Percentiles rank a stretch among this genome's conserved stretches.
These are phyloP conservation scores for Paraconiothyrium sp. DNA, from an alignment of 2,329 filamentous ascomycete genomes.

Conservation along the genomic window DNA sequence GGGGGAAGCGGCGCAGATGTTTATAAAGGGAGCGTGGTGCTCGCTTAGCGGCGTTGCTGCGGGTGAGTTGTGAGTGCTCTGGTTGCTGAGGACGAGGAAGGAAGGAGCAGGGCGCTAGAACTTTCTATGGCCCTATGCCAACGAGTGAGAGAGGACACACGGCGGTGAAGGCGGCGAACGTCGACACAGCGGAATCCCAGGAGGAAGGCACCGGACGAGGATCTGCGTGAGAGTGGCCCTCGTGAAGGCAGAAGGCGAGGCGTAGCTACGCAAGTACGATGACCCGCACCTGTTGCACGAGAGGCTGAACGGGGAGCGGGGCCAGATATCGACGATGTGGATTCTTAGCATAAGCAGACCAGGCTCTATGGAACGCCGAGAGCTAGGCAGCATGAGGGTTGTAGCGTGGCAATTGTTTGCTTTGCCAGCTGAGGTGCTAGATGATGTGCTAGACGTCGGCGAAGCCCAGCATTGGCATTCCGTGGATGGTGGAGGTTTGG, in stretches of 20 bases:
- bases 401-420: neutral
- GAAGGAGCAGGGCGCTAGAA: conserved; percentile 10
- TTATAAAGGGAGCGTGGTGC: conserved; percentile 5
- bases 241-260: neutral
- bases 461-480: neutral
- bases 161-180: neutral
- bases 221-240: neutral
- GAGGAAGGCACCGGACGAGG: neutral
- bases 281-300: neutral
- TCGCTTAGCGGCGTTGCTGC: conserved; percentile 7
- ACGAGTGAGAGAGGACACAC: neutral
- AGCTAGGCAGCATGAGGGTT: neutral
- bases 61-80: neutral
- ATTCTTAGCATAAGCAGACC: neutral
- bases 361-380: neutral
- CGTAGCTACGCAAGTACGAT: neutral
- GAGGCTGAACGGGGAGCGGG: neutral
- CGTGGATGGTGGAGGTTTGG: neutral
- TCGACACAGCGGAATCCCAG: neutral
- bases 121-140: neutral
- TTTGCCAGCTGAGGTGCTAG: neutral
- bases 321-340: neutral
- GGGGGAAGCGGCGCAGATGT: neutral
- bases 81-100: neutral
- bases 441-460: neutral